Conservation (phyloP, 108 stramenopile species). For the Cyclotella choctawhatcheeana region DNA sequence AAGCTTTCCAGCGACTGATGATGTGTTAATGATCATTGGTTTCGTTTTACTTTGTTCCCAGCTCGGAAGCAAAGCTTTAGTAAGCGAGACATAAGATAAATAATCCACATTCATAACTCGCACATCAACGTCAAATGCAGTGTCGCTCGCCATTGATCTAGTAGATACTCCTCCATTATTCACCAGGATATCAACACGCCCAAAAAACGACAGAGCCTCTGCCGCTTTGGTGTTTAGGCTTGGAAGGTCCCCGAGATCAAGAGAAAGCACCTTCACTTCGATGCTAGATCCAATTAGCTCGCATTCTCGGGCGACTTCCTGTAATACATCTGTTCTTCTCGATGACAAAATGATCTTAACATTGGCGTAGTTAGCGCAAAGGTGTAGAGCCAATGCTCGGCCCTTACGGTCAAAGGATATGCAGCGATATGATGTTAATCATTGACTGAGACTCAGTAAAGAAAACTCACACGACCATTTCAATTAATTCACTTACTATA, state of each 20-base stretch:
- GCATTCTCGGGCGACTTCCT: constrained; percentile 19
- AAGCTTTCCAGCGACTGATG: constrained; percentile 14
- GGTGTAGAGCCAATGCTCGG: constrained; percentile 13
- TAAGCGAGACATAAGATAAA: constrained; percentile 12
- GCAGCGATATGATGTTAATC: neutral
- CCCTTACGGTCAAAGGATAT: neutral
- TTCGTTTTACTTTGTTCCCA: neutral
- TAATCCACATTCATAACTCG: constrained; percentile 2
- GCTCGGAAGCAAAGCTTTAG: constrained; percentile 18
- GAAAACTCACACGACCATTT: too few relatives aligned
- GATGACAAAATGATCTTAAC: constrained; percentile 16
- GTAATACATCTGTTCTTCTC: neutral
- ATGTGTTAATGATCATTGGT: constrained; percentile 20
- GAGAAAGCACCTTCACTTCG: constrained; percentile 9
- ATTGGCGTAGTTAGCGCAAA: constrained; percentile 4
- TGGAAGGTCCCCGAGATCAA: constrained; percentile 11
- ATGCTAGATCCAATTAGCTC: too few relatives aligned
- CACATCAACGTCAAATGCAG: constrained; percentile 11
- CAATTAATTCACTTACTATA: neutral
- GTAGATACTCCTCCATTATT: constrained; percentile 20
- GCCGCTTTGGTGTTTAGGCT: constrained; percentile 2
- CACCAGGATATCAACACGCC: constrained; percentile 6
- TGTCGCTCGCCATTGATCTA: constrained; percentile 3
- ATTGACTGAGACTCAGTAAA: neutral
- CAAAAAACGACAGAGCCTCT: constrained; percentile 12